Conservation (phyloP, 306 rosid species). For the Dryas octopetala region DNA sequence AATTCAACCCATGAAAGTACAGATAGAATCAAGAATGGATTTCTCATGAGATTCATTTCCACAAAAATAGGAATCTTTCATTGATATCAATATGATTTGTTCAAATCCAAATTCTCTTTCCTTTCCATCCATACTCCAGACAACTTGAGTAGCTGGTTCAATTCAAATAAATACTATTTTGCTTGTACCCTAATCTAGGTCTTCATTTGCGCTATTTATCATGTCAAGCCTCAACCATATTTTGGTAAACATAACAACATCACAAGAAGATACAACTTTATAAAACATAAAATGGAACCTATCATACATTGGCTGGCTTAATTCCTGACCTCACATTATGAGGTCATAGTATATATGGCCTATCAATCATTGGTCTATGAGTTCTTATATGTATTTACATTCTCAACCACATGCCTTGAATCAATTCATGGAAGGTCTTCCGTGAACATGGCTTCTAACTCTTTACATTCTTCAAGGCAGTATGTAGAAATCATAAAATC, state of each 20-base stretch:
- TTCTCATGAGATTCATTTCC: conserved; percentile 22
- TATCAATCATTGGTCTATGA: conserved; percentile 11
- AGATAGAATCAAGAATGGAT: conserved; percentile 11
- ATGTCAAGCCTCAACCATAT: conserved; percentile 1
- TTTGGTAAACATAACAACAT: conserved; percentile 24
- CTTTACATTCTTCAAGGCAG: conserved; percentile 10
- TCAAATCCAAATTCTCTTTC: not conserved
- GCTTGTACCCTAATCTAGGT: not conserved
- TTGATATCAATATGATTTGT: no score
- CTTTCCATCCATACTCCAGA: not conserved
- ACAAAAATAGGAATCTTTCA: not conserved
- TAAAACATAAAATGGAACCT: conserved; percentile 13
- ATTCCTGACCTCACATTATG: not conserved
- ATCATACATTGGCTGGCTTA: conserved; percentile 7
- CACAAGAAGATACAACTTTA: conserved; percentile 17
- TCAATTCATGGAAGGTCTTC: conserved; percentile 16
- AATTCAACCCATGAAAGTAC: conserved; percentile 19
- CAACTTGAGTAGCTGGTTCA: not conserved
- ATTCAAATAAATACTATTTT: not conserved
- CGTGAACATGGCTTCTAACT: conserved; percentile 28
- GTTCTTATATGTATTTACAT: conserved; percentile 21
- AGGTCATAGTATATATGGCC: not conserved
- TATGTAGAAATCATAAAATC: conserved; percentile 10
- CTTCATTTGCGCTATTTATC: not conserved
- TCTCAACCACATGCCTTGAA: conserved; percentile 20